A percentile compares a stretch with the other conserved stretches of the same genome.
Evolutionary conservation across 345 rosid species (phyloP).

Genomic region (Bruguiera gymnorhiza): DNA sequence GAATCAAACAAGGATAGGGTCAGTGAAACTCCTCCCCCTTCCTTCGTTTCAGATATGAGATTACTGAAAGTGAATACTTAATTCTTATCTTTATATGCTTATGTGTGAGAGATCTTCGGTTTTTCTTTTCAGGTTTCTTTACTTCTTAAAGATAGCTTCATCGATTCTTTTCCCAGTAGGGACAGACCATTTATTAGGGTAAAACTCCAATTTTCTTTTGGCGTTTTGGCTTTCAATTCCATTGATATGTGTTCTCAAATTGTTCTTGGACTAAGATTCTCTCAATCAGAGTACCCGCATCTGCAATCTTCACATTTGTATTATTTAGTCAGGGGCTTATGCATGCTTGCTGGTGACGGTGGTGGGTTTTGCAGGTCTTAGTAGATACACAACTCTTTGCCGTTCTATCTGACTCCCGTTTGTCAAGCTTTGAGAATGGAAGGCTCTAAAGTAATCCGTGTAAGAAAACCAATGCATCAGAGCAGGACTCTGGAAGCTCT

Average conservation of each 20-base stretch:
- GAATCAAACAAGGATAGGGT: constrained; percentile 94
- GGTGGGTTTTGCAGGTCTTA: constrained; percentile 52
- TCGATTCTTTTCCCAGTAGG: constrained; percentile 77
- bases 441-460: constrained; percentile 30
- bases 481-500: background rate
- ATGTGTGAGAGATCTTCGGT: background rate
- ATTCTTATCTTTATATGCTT: too few relatives aligned
- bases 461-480: background rate
- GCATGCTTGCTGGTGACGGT: background rate
- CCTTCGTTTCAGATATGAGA: too few relatives aligned
- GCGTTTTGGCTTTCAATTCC: background rate
- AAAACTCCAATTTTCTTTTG: background rate
- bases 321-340: too few relatives aligned
- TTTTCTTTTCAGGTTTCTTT: constrained; percentile 67
- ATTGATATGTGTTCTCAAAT: background rate
- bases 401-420: constrained; percentile 61
- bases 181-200: constrained; percentile 87
- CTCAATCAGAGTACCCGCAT: background rate
- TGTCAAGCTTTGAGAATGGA: constrained; percentile 69
- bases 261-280: background rate
- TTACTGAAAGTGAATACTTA: too few relatives aligned
- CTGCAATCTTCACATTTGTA: background rate
- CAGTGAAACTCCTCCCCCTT: constrained; percentile 10
- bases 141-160: constrained; percentile 88
- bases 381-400: constrained; percentile 84